Percentiles rank a stretch among this genome's conserved stretches.
phyloP scores from a whole-genome alignment of 306 rosid genomes.

The Herpetospermum pedunculosum region DNA sequence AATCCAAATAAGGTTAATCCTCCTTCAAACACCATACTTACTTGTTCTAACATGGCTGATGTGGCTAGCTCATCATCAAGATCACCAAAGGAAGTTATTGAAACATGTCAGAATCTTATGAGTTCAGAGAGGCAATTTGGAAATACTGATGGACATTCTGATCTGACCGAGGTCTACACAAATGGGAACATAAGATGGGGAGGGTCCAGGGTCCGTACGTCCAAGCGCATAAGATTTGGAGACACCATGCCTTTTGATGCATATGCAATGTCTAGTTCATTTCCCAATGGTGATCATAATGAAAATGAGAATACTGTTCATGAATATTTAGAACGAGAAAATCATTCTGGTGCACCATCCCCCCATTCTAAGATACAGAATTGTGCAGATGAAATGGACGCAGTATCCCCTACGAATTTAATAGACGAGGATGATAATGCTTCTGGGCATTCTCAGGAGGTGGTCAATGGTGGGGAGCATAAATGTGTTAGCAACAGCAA shows the following conservation, averaged over 20 bases:
- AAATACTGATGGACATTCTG: conserved; percentile 20
- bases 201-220: conserved; percentile 60
- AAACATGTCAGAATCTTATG: conserved; percentile 19
- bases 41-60: conserved; percentile 29
- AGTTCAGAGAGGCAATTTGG: conserved; percentile 23
- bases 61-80: conserved; percentile 56
- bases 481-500: conserved; percentile 27
- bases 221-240: conserved; percentile 51
- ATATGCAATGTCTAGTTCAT: conserved; percentile 26
- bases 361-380: conserved; percentile 28
- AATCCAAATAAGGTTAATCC: conserved; percentile 32
- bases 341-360: conserved; percentile 16
- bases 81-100: conserved; percentile 30
- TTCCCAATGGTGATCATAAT: conserved; percentile 15
- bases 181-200: conserved; percentile 72
- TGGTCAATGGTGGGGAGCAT: conserved; percentile 25
- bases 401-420: conserved; percentile 20
- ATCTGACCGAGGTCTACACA: conserved; percentile 27
- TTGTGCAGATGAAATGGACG: conserved; percentile 21
- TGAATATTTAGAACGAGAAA: conserved; percentile 31
- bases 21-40: conserved; percentile 12
- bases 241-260: conserved; percentile 35
- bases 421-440: conserved; percentile 21
- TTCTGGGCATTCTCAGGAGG: conserved; percentile 25
- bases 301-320: conserved; percentile 27